Evolutionary conservation across 2,329 filamentous ascomycete species (phyloP).

Genomic region (Fusarium sp.): DNA sequence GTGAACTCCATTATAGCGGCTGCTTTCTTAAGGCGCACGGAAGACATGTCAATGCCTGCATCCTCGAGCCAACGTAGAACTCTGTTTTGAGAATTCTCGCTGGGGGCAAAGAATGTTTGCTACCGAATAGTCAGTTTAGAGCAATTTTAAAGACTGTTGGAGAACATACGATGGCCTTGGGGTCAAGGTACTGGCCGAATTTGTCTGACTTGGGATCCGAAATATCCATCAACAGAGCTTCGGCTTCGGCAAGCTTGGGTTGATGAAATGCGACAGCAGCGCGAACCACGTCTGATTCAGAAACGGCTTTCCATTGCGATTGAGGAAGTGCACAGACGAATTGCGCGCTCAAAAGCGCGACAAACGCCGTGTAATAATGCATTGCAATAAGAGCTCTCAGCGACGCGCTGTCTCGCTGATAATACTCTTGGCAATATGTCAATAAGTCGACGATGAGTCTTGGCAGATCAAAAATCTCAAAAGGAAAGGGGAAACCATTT

Average conservation of each 20-base stretch:
- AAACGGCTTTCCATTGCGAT: neutral
- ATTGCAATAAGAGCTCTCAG: neutral
- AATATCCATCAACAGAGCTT: constrained; percentile 1
- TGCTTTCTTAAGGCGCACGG: neutral
- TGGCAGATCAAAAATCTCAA: neutral
- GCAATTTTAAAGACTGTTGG: accelerated
- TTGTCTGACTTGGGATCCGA: neutral
- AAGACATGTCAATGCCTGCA: neutral
- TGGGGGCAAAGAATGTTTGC: neutral
- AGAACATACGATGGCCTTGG: neutral
- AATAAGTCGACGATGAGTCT: neutral
- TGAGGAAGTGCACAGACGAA: neutral
- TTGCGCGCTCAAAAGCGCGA: neutral
- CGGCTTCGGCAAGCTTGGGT: constrained; percentile 2
- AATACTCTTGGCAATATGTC: neutral
- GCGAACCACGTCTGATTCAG: neutral
- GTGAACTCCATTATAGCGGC: constrained; percentile 5
- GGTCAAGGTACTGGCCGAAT: constrained; percentile 4
- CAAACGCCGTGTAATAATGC: neutral
- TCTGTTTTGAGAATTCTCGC: neutral
- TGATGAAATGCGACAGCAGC: constrained; percentile 11
- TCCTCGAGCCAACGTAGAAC: neutral
- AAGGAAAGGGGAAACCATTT: neutral
- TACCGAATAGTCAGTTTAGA: neutral
- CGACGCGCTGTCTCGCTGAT: neutral